phyloP scores from a whole-genome alignment of 345 rosid species.

The Rhizophora apiculata region DNA sequence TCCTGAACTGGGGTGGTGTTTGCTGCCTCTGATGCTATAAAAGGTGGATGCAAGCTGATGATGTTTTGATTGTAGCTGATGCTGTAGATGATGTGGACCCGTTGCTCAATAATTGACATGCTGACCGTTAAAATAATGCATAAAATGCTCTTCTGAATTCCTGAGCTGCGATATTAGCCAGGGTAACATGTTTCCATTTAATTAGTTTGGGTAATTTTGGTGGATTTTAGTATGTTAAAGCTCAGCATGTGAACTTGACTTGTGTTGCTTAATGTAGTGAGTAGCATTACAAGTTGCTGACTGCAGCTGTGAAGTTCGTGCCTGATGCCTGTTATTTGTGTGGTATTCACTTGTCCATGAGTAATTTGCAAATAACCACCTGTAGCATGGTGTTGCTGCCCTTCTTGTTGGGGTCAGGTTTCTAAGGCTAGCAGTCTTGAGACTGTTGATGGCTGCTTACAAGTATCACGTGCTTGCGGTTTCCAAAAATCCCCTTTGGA shows the following conservation, averaged over 20 bases:
- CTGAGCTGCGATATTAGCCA: background rate
- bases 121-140: background rate
- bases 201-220: background rate
- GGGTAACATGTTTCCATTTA: background rate
- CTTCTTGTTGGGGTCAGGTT: conserved; percentile 9
- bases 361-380: background rate
- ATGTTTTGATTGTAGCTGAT: background rate
- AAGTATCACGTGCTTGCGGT: background rate
- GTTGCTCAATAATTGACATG: background rate
- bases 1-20: conserved; percentile 29
- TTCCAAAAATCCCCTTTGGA: background rate
- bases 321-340: conserved; percentile 1
- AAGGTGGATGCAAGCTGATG: background rate
- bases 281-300: conserved; percentile 2
- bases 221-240: background rate
- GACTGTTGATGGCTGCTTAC: background rate
- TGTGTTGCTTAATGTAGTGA: conserved; percentile 3
- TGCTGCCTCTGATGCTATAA: conserved; percentile 37
- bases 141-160: background rate
- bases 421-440: background rate
- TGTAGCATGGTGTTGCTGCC: conserved; percentile 13
- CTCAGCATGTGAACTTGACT: background rate
- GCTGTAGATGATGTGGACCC: conserved; percentile 1
- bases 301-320: background rate
- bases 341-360: background rate